A percentile compares a stretch with the other conserved stretches of the same genome.
phyloP scores from a whole-genome alignment of 345 rosid genomes.

The Salix viminalis region DNA sequence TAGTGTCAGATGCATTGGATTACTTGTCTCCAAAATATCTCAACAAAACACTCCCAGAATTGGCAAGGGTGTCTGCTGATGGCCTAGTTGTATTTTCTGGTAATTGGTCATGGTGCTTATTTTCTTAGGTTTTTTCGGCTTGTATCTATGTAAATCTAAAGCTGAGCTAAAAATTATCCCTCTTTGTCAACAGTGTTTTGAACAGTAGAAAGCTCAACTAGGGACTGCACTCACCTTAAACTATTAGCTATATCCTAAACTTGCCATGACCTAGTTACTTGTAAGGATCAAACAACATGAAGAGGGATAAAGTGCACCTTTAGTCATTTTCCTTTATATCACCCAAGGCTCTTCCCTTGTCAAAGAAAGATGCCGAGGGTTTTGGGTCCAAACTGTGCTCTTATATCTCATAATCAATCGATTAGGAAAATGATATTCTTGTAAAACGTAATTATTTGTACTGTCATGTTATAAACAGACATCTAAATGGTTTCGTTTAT shows the following conservation, averaged over 20 bases:
- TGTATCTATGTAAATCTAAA: neutral
- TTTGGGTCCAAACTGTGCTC: neutral
- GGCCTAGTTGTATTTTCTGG: slow-evolving; percentile 78
- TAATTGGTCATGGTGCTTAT: slow-evolving; percentile 18
- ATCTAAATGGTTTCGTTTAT: neutral
- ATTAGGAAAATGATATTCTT: neutral
- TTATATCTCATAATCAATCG: neutral
- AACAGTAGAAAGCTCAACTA: neutral
- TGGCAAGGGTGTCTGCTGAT: slow-evolving; percentile 82
- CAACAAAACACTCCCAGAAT: slow-evolving; percentile 86
- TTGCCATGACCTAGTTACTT: neutral
- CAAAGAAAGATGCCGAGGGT: neutral
- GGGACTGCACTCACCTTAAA: neutral
- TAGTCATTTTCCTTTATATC: neutral
- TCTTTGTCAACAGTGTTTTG: neutral
- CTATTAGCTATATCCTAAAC: neutral
- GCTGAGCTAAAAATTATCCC: neutral
- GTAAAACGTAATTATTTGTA: neutral
- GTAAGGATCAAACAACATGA: neutral
- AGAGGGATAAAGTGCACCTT: neutral
- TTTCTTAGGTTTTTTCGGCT: neutral
- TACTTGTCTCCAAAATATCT: slow-evolving; percentile 89
- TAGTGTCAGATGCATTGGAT: slow-evolving; percentile 91
- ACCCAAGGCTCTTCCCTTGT: neutral
- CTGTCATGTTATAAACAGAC: neutral